Conservation (phyloP, 2,329 filamentous ascomycete genomes). For the Pseudodiploospora longispora region DNA sequence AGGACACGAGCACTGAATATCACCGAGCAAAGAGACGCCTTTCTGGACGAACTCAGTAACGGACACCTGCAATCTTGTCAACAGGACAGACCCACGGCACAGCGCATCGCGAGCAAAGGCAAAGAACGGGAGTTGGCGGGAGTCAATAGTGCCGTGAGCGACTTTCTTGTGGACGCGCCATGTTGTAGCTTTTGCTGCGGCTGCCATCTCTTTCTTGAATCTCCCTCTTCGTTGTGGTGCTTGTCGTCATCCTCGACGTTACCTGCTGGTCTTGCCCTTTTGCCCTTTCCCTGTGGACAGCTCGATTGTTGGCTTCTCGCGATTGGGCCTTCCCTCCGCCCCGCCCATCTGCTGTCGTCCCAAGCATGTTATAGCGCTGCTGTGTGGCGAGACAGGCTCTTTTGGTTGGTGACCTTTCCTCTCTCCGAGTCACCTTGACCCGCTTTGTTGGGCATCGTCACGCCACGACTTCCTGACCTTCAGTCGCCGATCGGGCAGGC, state of each 20-base stretch:
- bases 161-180: conserved; percentile 1
- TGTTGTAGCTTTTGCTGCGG: conserved; percentile 9
- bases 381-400: conserved; percentile 1
- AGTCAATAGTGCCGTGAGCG: conserved; percentile 3
- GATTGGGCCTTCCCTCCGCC: conserved; percentile 7
- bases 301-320: background rate
- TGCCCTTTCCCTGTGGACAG: background rate
- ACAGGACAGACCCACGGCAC: too few species aligned
- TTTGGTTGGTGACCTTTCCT: conserved; percentile 3
- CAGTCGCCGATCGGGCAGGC: conserved; percentile 4
- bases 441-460: conserved; percentile 8
- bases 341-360: conserved; percentile 7
- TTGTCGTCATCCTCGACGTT: background rate
- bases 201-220: conserved; percentile 1
- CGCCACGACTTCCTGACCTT: background rate
- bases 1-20: too few species aligned
- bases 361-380: conserved; percentile 3
- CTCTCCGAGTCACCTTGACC: conserved; percentile 1
- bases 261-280: conserved; percentile 2
- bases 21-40: too few species aligned
- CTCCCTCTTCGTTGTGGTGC: too few species aligned
- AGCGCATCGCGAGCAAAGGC: too few species aligned
- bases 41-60: too few species aligned
- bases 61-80: too few species aligned
- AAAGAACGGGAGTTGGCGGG: too few species aligned